Evolutionary conservation across 1,139 yeast genomes (phyloP).

Genomic region (Yamadazyma atmosphaerica): DNA sequence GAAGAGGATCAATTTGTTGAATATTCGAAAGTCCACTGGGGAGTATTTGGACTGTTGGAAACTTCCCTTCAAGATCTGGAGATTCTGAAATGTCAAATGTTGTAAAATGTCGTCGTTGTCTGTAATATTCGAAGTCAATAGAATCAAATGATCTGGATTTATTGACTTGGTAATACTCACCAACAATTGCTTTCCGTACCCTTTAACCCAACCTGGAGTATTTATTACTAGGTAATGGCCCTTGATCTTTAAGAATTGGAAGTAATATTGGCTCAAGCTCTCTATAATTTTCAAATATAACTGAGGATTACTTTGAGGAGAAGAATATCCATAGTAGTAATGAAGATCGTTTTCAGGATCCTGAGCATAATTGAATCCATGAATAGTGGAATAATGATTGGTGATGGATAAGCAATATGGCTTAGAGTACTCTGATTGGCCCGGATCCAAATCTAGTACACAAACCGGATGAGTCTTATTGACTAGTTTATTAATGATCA

Average conservation of each 20-base stretch:
- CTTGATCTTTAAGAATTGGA: slow-evolving; percentile 20
- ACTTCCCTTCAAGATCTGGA: slow-evolving; percentile 27
- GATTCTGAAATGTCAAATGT: slow-evolving; percentile 21
- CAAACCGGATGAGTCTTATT: slow-evolving; percentile 25
- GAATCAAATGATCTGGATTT: slow-evolving; percentile 56
- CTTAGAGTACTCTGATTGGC: slow-evolving; percentile 77
- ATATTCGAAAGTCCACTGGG: slow-evolving; percentile 52
- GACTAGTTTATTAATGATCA: slow-evolving; percentile 47
- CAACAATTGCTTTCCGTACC: slow-evolving; percentile 74
- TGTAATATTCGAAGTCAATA: slow-evolving; percentile 25
- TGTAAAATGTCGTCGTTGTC: slow-evolving; percentile 28
- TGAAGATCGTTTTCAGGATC: slow-evolving; percentile 25
- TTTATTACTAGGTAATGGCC: slow-evolving; percentile 62
- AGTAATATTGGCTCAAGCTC: slow-evolving; percentile 40
- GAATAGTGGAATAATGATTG: slow-evolving; percentile 19
- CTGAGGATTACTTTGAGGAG: slow-evolving; percentile 71
- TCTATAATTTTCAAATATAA: slow-evolving; percentile 50
- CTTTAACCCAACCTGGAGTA: slow-evolving; percentile 94
- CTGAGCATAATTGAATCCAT: slow-evolving; percentile 23
- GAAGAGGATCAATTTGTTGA: slow-evolving; percentile 53
- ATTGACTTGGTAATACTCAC: slow-evolving; percentile 45
- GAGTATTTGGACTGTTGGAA: slow-evolving; percentile 39
- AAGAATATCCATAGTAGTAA: slow-evolving; percentile 65
- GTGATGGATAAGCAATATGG: slow-evolving; percentile 70
- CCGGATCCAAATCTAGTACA: slow-evolving; percentile 84